A percentile compares a stretch with the other conserved stretches of the same genome.
These are phyloP conservation scores for Elasticomyces elasticus DNA, from an alignment of 495 filamentous ascomycete genomes.

Conservation along the genomic window DNA sequence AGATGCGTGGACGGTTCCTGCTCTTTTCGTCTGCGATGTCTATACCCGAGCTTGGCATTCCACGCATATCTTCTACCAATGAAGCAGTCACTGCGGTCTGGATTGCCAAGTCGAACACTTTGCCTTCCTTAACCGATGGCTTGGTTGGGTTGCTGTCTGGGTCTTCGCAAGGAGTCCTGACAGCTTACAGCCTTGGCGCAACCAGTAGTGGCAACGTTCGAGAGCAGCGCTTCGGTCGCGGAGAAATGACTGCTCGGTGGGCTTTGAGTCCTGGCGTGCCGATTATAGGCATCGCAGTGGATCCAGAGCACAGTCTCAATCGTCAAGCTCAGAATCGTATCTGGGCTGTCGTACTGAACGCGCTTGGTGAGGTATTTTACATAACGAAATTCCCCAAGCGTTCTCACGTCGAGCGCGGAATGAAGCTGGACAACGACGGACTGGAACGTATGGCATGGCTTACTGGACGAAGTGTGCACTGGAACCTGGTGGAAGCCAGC, in stretches of 20 bases:
- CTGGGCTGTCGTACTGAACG: conserved; percentile 84
- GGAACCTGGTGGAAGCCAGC: conserved; percentile 69
- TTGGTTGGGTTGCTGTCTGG: conserved; percentile 74
- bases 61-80: conserved; percentile 48
- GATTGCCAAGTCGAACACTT: conserved; percentile 73
- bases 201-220: conserved; percentile 43
- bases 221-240: conserved; percentile 56
- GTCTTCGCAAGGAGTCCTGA: conserved; percentile 77
- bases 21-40: conserved; percentile 42
- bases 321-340: conserved; percentile 59
- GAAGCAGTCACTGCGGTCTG: conserved; percentile 70
- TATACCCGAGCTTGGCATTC: conserved; percentile 54
- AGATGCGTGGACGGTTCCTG: conserved; percentile 70
- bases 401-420: conserved; percentile 22
- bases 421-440: conserved; percentile 34
- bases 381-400: conserved; percentile 55
- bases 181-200: conserved; percentile 66
- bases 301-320: conserved; percentile 63
- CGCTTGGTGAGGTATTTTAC: conserved; percentile 84
- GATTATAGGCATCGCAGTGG: conserved; percentile 74
- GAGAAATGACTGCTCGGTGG: conserved; percentile 77
- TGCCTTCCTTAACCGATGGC: conserved; percentile 64
- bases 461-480: conserved; percentile 64
- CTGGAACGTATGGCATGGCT: conserved; percentile 65
- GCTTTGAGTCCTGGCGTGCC: conserved; percentile 85